Conservation (phyloP, 768 basidiomycete species). For the Artomyces pyxidatus region DNA sequence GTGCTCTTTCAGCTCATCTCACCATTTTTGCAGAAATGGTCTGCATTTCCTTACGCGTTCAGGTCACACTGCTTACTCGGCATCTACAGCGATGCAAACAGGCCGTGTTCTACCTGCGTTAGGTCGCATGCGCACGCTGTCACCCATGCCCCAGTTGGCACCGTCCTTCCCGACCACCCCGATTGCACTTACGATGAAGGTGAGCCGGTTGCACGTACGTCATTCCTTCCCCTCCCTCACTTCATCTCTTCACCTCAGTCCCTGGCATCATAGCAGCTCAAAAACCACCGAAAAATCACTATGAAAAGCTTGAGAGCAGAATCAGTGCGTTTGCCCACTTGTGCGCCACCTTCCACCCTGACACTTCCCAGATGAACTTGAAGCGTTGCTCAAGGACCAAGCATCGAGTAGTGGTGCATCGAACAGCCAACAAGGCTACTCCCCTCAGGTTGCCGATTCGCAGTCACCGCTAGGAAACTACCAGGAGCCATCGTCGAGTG, state of each 20-base stretch:
- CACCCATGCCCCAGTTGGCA: slow-evolving; percentile 52
- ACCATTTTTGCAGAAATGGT: slow-evolving; percentile 22
- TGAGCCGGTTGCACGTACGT: slow-evolving; percentile 17
- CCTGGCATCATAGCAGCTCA: slow-evolving; percentile 22
- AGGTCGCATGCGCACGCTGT: slow-evolving; percentile 66
- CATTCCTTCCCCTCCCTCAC: neutral
- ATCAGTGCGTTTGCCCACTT: slow-evolving; percentile 44
- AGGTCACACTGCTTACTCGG: neutral
- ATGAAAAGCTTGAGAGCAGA: slow-evolving; percentile 58
- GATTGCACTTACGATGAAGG: slow-evolving; percentile 77
- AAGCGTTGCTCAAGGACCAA: slow-evolving; percentile 43
- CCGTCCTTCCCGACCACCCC: slow-evolving; percentile 43
- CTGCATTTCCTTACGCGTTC: neutral
- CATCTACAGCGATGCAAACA: slow-evolving; percentile 54
- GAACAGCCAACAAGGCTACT: neutral
- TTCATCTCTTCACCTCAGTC: slow-evolving; percentile 34
- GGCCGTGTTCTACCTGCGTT: slow-evolving; percentile 71
- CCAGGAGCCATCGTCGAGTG: too few species aligned
- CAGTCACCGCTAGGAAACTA: too few species aligned
- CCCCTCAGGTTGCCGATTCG: neutral
- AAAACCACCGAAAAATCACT: slow-evolving; percentile 51
- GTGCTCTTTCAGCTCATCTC: slow-evolving; percentile 1
- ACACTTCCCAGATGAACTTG: slow-evolving; percentile 50
- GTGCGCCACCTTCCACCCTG: neutral
- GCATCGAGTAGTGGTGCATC: neutral